Conservation (phyloP, 148 eudicot genomes). For the Rhododendron williamsianum region DNA sequence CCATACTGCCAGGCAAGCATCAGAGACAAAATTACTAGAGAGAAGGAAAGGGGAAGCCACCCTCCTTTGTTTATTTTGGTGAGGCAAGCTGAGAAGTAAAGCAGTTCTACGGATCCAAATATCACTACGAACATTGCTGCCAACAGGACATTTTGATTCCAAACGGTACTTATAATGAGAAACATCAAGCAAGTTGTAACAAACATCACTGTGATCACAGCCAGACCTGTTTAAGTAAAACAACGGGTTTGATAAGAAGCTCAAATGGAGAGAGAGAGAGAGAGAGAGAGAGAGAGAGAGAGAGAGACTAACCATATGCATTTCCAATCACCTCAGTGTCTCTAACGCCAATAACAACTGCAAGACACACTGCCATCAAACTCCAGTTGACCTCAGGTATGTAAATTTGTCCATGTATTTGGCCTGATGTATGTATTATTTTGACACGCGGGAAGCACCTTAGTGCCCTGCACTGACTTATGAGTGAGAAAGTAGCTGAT, state of each 20-base stretch:
- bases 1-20: conserved; percentile 46
- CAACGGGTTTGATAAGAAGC: background rate
- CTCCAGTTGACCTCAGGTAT: conserved; percentile 50
- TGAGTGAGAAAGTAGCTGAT: conserved; percentile 45
- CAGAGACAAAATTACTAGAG: conserved; percentile 26
- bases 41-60: conserved; percentile 42
- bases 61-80: conserved; percentile 36
- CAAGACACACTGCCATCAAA: conserved; percentile 40
- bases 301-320: conserved; percentile 34
- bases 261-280: background rate
- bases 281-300: background rate
- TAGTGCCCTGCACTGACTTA: conserved; percentile 46
- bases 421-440: conserved; percentile 35
- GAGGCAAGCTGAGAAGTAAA: conserved; percentile 36
- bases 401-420: conserved; percentile 39
- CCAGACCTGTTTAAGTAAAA: conserved; percentile 31
- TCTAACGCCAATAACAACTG: conserved; percentile 36
- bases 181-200: conserved; percentile 52
- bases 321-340: conserved; percentile 46
- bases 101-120: conserved; percentile 40
- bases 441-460: conserved; percentile 47
- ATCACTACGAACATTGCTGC: conserved; percentile 23
- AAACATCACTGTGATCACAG: conserved; percentile 43
- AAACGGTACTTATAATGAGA: conserved; percentile 33
- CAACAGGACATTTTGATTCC: conserved; percentile 26